These are phyloP conservation scores for Boletus speciosus DNA, from an alignment of 768 basidiomycete species.

Conservation along the genomic window DNA sequence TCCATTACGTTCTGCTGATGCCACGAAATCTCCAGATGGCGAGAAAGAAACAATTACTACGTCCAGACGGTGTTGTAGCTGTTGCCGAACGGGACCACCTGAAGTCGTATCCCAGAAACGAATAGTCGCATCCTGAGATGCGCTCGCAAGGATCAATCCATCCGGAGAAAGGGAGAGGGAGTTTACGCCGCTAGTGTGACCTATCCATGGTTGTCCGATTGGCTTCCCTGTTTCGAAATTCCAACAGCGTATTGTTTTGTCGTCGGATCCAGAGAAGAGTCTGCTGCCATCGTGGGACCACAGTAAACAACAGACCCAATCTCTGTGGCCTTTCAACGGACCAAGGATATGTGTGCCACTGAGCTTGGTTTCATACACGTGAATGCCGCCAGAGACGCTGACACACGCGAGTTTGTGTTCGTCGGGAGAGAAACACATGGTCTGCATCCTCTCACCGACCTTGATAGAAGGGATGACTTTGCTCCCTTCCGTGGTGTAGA, in stretches of 20 bases:
- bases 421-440: not conserved
- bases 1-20: not conserved
- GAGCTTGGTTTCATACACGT: not conserved
- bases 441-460: not conserved
- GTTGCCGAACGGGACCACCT: not conserved
- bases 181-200: conserved; percentile 3
- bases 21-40: conserved; percentile 4
- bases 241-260: conserved; percentile 9
- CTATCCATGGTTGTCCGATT: conserved; percentile 7
- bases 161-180: conserved; percentile 1
- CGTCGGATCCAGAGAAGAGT: not conserved
- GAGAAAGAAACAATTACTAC: not conserved
- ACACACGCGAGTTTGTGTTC: conserved; percentile 2
- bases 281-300: conserved; percentile 15
- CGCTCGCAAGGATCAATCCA: conserved; percentile 8
- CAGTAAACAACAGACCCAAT: not conserved
- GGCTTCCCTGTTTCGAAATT: not conserved
- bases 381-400: not conserved
- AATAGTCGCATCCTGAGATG: conserved; percentile 1
- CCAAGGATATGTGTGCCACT: not conserved
- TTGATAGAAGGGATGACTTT: too few relatives aligned
- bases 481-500: not conserved
- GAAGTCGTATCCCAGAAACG: conserved; percentile 9
- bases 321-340: not conserved
- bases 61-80: not conserved